Percentiles rank a stretch among this genome's conserved stretches.
phyloP scores from a whole-genome alignment of 2,329 filamentous ascomycete genomes.

The Orbilia javanica region DNA sequence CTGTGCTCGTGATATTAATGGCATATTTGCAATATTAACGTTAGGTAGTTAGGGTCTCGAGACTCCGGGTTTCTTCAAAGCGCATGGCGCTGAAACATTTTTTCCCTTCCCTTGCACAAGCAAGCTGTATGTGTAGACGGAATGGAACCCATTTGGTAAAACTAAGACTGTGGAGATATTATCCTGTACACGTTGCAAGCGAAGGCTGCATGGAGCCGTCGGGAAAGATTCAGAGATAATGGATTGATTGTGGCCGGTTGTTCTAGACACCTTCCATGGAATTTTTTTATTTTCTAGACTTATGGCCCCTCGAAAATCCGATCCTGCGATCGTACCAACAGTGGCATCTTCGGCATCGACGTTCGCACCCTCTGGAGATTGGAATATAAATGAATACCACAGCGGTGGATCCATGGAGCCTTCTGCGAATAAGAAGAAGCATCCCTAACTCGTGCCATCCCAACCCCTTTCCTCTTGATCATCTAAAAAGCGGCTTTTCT shows the following conservation, averaged over 20 bases:
- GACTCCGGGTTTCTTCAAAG: conserved; percentile 13
- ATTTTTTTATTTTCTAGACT: no score
- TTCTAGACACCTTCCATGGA: conserved; percentile 16
- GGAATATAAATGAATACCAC: conserved; percentile 38
- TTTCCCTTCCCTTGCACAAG: background rate
- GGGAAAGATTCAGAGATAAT: conserved; percentile 43
- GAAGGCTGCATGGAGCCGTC: conserved; percentile 46
- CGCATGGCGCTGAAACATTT: conserved; percentile 48
- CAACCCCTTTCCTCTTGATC: conserved; percentile 24
- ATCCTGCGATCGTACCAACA: background rate
- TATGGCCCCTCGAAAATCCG: background rate
- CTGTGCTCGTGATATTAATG: conserved; percentile 18
- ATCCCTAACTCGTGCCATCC: conserved; percentile 33
- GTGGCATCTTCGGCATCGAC: background rate
- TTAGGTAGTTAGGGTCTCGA: conserved; percentile 40
- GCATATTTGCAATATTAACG: conserved; percentile 23
- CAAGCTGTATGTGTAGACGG: conserved; percentile 2
- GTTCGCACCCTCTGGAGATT: no score
- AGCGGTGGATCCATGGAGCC: conserved; percentile 22
- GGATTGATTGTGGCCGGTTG: background rate
- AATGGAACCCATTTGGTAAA: conserved; percentile 30
- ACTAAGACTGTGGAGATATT: conserved; percentile 11
- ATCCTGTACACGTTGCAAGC: conserved; percentile 30
- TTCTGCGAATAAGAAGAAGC: conserved; percentile 38
- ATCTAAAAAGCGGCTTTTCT: conserved; percentile 11